Conservation (phyloP, 768 basidiomycete genomes). For the Mycena capillaripes region DNA sequence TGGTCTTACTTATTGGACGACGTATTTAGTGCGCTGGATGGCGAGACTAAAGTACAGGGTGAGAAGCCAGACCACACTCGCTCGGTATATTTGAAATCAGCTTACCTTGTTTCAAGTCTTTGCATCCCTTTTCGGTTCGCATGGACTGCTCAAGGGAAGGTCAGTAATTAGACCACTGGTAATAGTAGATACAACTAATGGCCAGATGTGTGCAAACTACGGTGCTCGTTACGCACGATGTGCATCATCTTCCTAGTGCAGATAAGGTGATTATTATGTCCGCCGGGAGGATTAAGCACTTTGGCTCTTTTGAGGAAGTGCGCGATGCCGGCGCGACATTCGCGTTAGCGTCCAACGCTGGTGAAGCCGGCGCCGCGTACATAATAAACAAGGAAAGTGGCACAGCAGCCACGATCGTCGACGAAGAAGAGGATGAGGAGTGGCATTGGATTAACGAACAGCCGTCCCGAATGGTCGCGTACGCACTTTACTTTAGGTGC, state of each 20-base stretch:
- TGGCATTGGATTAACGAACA: slow-evolving; percentile 14
- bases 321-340: slow-evolving; percentile 27
- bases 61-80: background rate
- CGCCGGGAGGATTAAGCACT: slow-evolving; percentile 21
- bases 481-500: slow-evolving; percentile 21
- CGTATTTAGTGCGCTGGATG: slow-evolving; percentile 32
- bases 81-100: background rate
- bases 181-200: background rate
- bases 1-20: slow-evolving; percentile 30
- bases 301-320: slow-evolving; percentile 29
- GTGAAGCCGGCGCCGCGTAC: background rate
- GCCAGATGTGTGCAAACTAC: slow-evolving; percentile 11
- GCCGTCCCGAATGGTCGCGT: slow-evolving; percentile 12
- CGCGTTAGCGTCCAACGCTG: slow-evolving; percentile 6
- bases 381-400: background rate
- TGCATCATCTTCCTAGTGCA: slow-evolving; percentile 29
- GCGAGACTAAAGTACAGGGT: slow-evolving; percentile 30
- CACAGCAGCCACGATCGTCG: slow-evolving; percentile 14
- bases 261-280: slow-evolving; percentile 32
- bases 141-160: slow-evolving; percentile 32
- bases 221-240: slow-evolving; percentile 29
- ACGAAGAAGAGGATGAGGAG: slow-evolving; percentile 29
- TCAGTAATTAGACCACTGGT: background rate
- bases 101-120: slow-evolving; percentile 18
- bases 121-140: slow-evolving; percentile 26